Percentiles rank a stretch among this genome's conserved stretches.
These are phyloP conservation scores for Macrocybe gigantea DNA, from an alignment of 768 basidiomycete genomes.

Conservation along the genomic window DNA sequence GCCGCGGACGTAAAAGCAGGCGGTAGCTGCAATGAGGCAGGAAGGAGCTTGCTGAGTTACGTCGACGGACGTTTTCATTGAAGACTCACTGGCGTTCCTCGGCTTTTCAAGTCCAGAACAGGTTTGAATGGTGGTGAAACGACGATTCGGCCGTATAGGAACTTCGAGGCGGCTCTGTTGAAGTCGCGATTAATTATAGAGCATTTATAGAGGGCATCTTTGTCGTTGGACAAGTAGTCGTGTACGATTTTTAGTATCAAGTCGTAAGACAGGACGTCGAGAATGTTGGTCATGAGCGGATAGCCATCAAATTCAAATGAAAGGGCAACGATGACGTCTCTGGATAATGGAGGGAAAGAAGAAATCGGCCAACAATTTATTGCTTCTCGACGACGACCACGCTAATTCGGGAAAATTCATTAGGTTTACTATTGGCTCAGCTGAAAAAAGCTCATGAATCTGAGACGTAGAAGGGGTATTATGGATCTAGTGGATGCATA, in stretches of 20 bases:
- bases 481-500: too few species aligned
- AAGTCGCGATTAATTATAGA: conserved; percentile 42
- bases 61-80: background rate
- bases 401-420: too few species aligned
- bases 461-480: too few species aligned
- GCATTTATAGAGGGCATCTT: conserved; percentile 29
- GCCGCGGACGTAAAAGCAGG: conserved; percentile 35
- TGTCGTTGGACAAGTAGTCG: conserved; percentile 26
- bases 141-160: conserved; percentile 42
- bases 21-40: conserved; percentile 16
- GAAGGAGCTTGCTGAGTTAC: background rate
- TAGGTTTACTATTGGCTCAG: too few species aligned
- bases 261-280: conserved; percentile 22
- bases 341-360: background rate
- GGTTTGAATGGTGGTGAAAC: conserved; percentile 28
- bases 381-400: background rate
- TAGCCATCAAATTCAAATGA: background rate
- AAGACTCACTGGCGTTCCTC: conserved; percentile 19
- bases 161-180: conserved; percentile 33
- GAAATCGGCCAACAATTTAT: background rate
- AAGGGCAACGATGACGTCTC: background rate
- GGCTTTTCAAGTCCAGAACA: conserved; percentile 27
- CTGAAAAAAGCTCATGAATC: too few species aligned
- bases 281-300: conserved; percentile 2
- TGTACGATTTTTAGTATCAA: conserved; percentile 26